Percentiles rank a stretch among this genome's conserved stretches.
These are phyloP conservation scores for Kurtzmaniella quercitrusa DNA, from an alignment of 1,139 yeast species.

Conservation along the genomic window DNA sequence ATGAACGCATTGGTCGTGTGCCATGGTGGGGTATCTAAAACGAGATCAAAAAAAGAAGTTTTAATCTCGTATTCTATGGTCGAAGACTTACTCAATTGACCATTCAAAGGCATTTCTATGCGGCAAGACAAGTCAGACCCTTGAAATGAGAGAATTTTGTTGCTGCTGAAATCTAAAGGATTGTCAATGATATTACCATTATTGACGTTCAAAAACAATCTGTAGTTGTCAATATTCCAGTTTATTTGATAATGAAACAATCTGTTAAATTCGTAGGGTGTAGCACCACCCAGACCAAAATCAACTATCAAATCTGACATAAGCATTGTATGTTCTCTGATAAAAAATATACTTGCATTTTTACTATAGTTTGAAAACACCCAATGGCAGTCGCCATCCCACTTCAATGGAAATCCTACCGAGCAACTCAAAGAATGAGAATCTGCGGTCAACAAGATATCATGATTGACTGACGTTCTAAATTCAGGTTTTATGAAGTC, in stretches of 20 bases:
- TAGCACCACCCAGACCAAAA: constrained; percentile 70
- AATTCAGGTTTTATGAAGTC: constrained; percentile 59
- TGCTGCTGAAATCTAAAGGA: constrained; percentile 79
- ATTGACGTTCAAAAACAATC: constrained; percentile 71
- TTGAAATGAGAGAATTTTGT: constrained; percentile 68
- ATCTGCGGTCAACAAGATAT: constrained; percentile 63
- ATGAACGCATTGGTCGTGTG: constrained; percentile 76
- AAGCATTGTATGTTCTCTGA: constrained; percentile 80
- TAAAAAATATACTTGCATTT: constrained; percentile 55
- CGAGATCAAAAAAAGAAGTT: constrained; percentile 61
- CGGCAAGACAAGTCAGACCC: constrained; percentile 55
- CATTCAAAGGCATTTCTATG: constrained; percentile 56
- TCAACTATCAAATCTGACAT: constrained; percentile 74
- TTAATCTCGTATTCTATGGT: constrained; percentile 49
- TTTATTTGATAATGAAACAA: constrained; percentile 61
- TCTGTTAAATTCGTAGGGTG: constrained; percentile 71
- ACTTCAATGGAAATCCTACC: constrained; percentile 66
- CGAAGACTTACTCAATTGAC: constrained; percentile 54
- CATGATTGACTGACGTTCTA: constrained; percentile 86
- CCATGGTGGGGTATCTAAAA: constrained; percentile 85
- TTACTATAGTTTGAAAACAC: constrained; percentile 49
- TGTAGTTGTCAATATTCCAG: constrained; percentile 58
- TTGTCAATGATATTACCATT: constrained; percentile 85
- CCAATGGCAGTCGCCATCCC: constrained; percentile 84
- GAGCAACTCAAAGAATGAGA: constrained; percentile 53